Evolutionary conservation across 176 grass and related monocot species (phyloP).

Genomic region (Carex littledalei): DNA sequence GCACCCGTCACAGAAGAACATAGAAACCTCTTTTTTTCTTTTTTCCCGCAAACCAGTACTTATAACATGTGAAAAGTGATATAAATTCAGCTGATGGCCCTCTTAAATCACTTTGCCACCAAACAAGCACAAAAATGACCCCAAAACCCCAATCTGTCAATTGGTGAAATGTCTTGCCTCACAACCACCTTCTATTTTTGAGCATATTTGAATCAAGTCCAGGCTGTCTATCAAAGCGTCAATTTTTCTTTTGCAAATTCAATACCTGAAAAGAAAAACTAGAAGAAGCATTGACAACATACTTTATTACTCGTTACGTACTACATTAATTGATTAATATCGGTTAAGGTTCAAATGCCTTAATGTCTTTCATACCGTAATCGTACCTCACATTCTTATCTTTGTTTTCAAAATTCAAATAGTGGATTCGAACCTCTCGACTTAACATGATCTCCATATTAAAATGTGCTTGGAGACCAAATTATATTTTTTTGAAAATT

Average conservation of each 20-base stretch:
- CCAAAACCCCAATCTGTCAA: conserved; percentile 12
- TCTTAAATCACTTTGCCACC: background rate
- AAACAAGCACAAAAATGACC: background rate
- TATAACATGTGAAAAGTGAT: background rate
- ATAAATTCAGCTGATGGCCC: background rate
- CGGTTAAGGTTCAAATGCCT: too few relatives aligned
- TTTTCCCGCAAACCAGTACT: background rate
- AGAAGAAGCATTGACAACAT: background rate
- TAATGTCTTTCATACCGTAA: too few relatives aligned
- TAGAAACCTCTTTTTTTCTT: background rate
- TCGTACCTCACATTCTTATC: too few relatives aligned
- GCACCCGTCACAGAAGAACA: background rate
- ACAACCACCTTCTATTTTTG: background rate
- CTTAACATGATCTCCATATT: too few relatives aligned
- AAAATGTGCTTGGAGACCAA: too few relatives aligned
- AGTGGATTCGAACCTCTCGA: too few relatives aligned
- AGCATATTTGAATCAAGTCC: conserved; percentile 7
- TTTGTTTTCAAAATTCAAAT: too few relatives aligned
- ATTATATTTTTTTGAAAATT: too few relatives aligned
- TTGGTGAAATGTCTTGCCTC: conserved; percentile 14
- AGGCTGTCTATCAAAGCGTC: background rate
- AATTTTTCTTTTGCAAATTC: background rate
- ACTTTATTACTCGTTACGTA: background rate
- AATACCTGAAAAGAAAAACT: background rate
- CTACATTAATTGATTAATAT: too few relatives aligned